Evolutionary conservation across 345 rosid species (phyloP), one percentile per base, ranked within the genome.

Genomic region (Eucalyptus marginata): DNA sequence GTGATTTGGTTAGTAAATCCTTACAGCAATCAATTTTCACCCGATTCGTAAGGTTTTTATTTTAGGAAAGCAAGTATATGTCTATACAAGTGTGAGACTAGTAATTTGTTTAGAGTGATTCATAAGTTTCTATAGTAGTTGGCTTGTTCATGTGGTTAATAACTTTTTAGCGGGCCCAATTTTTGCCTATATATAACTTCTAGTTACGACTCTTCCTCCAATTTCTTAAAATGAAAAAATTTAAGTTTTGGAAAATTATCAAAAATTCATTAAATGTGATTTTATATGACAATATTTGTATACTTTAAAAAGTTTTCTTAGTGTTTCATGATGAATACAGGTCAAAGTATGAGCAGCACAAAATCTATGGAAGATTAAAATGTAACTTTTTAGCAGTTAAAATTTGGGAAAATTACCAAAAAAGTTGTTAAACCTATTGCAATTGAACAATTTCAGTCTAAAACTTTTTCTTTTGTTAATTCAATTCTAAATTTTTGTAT

Each of bases 361-460:
- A 62, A 13, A 27, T 13, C 33, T 27, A 27, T 6, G 68, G 68
- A 62, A 13, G 33, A 27, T 62, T 25, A 12, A 59, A 27, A 27
- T 0, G 68, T 59, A 59, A 62, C 15, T 13, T 62, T 27, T 62
- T 6, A 51, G 0, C 1, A 0, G 1, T 51, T 51, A 51, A 51
- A 51, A 16, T 3, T 17, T 16, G 54, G 0, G 1, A 51, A 51
- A 51, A 17, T 51, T 51, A 17, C 1, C 56, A 17, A 51, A 51
- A 51, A 17, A 7, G 22, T 51, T 51, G 2, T 1, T 51, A 51
- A 51, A 51, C 2, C 2, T 51, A 51, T 51, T 0, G 22, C 56
- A 17, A 51, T 17, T 51, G 2, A 0, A 0, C 1, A 2, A 51
- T 7, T 51, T 51, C 0, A 17, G 2, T 51, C 2, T 1, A 6